Base-by-base conservation (phyloP, 805 yeast species). In the Starmerella bacillaris region DNA sequence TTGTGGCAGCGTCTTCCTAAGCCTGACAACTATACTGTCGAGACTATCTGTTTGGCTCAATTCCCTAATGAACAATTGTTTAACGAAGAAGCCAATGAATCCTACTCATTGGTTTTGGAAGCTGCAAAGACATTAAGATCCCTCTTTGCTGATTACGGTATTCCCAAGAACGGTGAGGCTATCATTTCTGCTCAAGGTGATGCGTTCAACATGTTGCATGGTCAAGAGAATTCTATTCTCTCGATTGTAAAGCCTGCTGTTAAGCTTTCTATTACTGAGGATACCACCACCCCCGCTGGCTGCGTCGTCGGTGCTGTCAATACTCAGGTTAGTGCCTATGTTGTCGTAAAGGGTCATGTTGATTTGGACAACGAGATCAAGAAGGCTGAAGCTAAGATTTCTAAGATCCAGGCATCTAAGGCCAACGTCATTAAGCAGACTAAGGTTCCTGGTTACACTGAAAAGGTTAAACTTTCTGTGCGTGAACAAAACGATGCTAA, bases 1-100 rank as follows among this genome's bases (percentile, higher is more conserved):
- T 72, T 89, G 79, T 89, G 95, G 95, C 98, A 89, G 65, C 79
- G 96, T 61, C 64, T 89, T 52, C 96, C 96, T 50, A 76, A 78
- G 52, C 74, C 94, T 55, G 67, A 70, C 5, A 61, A 72, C 36
- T 94, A 79, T 50, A 59, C 60, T 17, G 64, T 82, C 19, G 62
- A 58, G 34, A 68, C 94, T 16, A 82, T 89, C 55, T 74, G 73
- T 34, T 70, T 71, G 53, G 92, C 94, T 28, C 48, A 64, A 33
- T 89, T 73, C 64, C 98, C 98, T 38, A 75, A 63, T 57, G 61
- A 63, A 35, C 49, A 61, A 36, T 70, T 68, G 36, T 78, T 70
- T 54, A 72, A 84, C 49, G 63, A 51, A 19, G 64, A 67, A 46
- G 70, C 94, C 7, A 74, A 67, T 39, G 61, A 66, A 37, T 89